Base-by-base conservation (phyloP, 495 filamentous ascomycete species). In the Aspergillus cavernicola region DNA sequence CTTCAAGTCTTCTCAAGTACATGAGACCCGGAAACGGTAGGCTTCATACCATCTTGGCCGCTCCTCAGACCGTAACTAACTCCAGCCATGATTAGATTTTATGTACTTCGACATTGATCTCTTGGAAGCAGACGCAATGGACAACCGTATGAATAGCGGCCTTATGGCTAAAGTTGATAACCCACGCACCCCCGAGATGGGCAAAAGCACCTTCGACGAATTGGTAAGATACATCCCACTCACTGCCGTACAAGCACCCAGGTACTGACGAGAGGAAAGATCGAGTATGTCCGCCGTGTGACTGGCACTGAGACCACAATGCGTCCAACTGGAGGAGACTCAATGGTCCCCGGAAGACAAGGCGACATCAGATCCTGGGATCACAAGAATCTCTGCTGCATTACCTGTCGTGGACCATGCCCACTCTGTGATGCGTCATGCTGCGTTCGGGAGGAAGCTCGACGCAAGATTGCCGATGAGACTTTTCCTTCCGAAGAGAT, bases 351-450 rank as follows among this genome's bases (percentile, higher is more conserved):
- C 6, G 37, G 38, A 3, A 58, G 58, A 48, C 24, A 28, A 1
- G 22, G 55, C 15, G 54, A 64, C 15, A 24, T 26, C 4, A 53
- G 57, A 32, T 9, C 26, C 9, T 64, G 64, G 60, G 43, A 56
- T 12, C 39, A 42, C 11, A 57, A 18, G 37, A 62, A 62, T 29
- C 56, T 63, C 15, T 55, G 50, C 28, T 66, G 64, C 50, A 45
- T 50, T 4, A 29, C 35, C 18, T 66, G 63, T 33, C 29, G n/a
- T 6, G 60, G 56, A 13, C n/a, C 35, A 11, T 66, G 63, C 16
- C 55, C 60, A 4, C 12, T 59, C 22, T 66, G 63, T 35, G 19
- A 31, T 7, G 44, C 12, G 11, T n/a, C 60, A 11, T 66, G 63
- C 43, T 66, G 63, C 38, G 36, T 60, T 7, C 57, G 52, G n/a